Evolutionary conservation across 2,329 filamentous ascomycete genomes (phyloP), one percentile per base, ranked within the genome.

Genomic region (Pseudomassariella vexata): DNA sequence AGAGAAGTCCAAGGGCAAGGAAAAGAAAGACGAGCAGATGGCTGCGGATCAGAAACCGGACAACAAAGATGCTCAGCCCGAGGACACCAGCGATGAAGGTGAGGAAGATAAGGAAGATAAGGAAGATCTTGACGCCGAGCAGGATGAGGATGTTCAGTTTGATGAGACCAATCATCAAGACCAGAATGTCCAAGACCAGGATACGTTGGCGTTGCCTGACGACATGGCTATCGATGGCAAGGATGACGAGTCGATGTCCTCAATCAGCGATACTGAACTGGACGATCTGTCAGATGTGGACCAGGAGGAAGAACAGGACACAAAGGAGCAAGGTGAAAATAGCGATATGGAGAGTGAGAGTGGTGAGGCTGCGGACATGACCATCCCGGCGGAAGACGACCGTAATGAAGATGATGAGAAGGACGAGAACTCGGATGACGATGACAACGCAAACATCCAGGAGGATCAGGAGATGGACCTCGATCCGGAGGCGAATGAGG

Each of bases 201-300:
- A 94, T 38, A 79, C 82, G 3, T 66, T 95, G 38, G 87, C 89
- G 27, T 66, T 95, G 15, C 88, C 88, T 0, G 88, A 95, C 24
- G 86, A 95, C 42, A 82, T 95, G 69, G 80, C 94, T 36, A 72
- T 92, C 34, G 82, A 90, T 42, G 82, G 76, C 7, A 66, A 85
- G 18, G 73, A 76, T 19, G 66, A 74, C 18, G 67, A 71, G 12
- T 73, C 73, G 5, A 64, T 61, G 19, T 62, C 57, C 5, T 67
- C 65, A 6, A 61, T 63, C 9, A 72, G 69, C 10, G 69, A 69
- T 22, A 74, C 79, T 40, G 68, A 72, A 12, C 53, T 82, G 29
- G 73, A 79, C 35, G 66, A 77, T 34, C 57, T 84, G 32, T 70
- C 68, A 1, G 70, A 75, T 28, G 56, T 62, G 5, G 56, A 56